Percentiles rank a stretch among this genome's conserved stretches.
phyloP scores from a whole-genome alignment of 2,329 filamentous ascomycete species.

The Fusarium nodosum region DNA sequence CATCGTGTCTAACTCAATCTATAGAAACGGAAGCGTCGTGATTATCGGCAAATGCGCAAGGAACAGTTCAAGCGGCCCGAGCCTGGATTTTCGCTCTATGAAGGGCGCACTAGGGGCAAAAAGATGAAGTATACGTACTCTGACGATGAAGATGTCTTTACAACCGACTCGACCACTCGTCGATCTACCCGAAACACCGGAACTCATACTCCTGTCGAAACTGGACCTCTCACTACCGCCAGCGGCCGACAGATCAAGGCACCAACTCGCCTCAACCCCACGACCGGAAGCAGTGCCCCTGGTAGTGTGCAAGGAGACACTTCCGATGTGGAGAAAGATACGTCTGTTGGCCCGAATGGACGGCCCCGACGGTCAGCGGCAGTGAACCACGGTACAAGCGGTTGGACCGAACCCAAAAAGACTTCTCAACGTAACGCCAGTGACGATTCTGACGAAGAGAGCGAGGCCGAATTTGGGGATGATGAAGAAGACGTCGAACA shows the following conservation, averaged over 20 bases:
- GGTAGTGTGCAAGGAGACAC: slow-evolving; percentile 62
- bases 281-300: slow-evolving; percentile 64
- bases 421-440: slow-evolving; percentile 59
- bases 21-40: slow-evolving; percentile 91
- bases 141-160: slow-evolving; percentile 83
- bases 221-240: slow-evolving; percentile 76
- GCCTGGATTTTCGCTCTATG: slow-evolving; percentile 91
- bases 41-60: slow-evolving; percentile 88
- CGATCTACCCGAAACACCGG: slow-evolving; percentile 81
- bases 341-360: slow-evolving; percentile 60
- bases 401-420: slow-evolving; percentile 56
- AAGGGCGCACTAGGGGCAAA: slow-evolving; percentile 95
- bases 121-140: slow-evolving; percentile 97
- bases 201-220: slow-evolving; percentile 78
- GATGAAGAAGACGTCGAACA: slow-evolving; percentile 80
- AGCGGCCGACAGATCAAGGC: slow-evolving; percentile 88
- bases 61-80: slow-evolving; percentile 90
- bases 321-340: slow-evolving; percentile 57
- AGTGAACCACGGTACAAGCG: slow-evolving; percentile 63
- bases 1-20: slow-evolving; percentile 34
- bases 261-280: slow-evolving; percentile 74
- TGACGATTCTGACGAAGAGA: slow-evolving; percentile 74
- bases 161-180: slow-evolving; percentile 74
- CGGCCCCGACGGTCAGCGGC: slow-evolving; percentile 66
- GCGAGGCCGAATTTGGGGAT: slow-evolving; percentile 80